Base-by-base conservation (phyloP, 1,284 basidiomycete genomes). In the Pseudozyma hubeiensis region DNA sequence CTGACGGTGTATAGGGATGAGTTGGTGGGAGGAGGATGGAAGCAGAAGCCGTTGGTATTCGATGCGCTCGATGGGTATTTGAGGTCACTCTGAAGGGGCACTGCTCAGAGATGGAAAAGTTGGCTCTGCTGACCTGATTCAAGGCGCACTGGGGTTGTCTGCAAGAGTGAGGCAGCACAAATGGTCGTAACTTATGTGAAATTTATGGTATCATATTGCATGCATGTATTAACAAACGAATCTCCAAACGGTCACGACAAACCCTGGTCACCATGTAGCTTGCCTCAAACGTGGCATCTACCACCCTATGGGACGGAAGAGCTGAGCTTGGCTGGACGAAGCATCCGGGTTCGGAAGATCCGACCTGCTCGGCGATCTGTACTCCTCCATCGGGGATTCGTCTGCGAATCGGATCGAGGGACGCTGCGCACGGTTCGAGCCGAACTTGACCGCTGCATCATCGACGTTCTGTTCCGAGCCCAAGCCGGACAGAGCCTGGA, bases 51-150 rank as follows among this genome's bases (percentile, higher is more conserved):
- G 8, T 11, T 64, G 40, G 53, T 73, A 30, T 73, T 73, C 46
- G 70, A 73, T 41, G 51, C 48, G 1, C 16, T 73, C 4, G 70
- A 73, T 49, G 49, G 64, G 19, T 63, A 59, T 48, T 24, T 55
- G 16, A 0, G 53, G 6, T 47, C 53, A n/a, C 37, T 55, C 5
- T 55, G 34, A 47, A 16, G 17, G 19, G 24, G 3, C 13, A n/a
- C 16, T n/a, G 49, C n/a, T 29, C 6, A 5, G 30, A 33, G 7
- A 14, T 14, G 8, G 31, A 30, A 24, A 24, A 4, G 24, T 24
- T 4, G 24, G 24, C 24, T 24, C 24, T 4, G 24, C 24, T 24
- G 24, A 24, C 24, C 1, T 24, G 24, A 4, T 24, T 24, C 24
- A 24, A 24, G 24, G 24, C 24, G 24, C 24, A 24, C 24, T 24